phyloP scores from a whole-genome alignment of 129 eudicot genomes.

The Flaveria ramosissima region DNA sequence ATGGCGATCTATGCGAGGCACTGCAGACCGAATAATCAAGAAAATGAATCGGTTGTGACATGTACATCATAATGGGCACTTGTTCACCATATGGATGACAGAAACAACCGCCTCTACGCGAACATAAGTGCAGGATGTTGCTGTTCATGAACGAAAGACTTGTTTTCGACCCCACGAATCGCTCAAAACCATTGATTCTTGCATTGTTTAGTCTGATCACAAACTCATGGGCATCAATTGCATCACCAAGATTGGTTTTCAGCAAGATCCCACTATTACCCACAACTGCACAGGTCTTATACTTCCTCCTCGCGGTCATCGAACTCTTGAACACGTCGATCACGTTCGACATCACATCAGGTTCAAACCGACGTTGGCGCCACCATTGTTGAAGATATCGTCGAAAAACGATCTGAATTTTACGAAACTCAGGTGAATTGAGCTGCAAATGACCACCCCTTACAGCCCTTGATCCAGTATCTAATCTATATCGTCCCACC shows the following conservation, averaged over 20 bases:
- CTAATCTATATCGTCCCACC: conserved; percentile 46
- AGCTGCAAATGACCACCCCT: conserved; percentile 47
- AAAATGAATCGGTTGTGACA: conserved; percentile 86
- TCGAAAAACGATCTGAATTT: conserved; percentile 54
- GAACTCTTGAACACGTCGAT: conserved; percentile 29
- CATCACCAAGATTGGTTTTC: conserved; percentile 46
- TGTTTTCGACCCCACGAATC: conserved; percentile 75
- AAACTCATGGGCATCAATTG: conserved; percentile 69
- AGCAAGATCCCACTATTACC: conserved; percentile 95
- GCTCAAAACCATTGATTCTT: conserved; percentile 47
- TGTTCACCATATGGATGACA: conserved; percentile 81
- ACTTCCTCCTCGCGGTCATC: conserved; percentile 48
- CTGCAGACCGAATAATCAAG: conserved; percentile 74
- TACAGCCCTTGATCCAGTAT: conserved; percentile 41
- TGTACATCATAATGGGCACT: conserved; percentile 78
- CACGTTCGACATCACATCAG: conserved; percentile 58
- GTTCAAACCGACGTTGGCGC: conserved; percentile 43
- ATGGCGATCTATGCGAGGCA: conserved; percentile 53
- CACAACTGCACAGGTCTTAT: conserved; percentile 81
- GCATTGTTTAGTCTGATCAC: conserved; percentile 91
- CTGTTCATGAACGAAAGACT: conserved; percentile 84
- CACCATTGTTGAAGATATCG: conserved; percentile 65
- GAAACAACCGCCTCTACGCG: conserved; percentile 73
- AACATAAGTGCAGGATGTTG: conserved; percentile 78
- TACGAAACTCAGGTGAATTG: conserved; percentile 60